These are phyloP conservation scores for Aspergillus carlsbadensis DNA, from an alignment of 495 filamentous ascomycete genomes.

Conservation along the genomic window DNA sequence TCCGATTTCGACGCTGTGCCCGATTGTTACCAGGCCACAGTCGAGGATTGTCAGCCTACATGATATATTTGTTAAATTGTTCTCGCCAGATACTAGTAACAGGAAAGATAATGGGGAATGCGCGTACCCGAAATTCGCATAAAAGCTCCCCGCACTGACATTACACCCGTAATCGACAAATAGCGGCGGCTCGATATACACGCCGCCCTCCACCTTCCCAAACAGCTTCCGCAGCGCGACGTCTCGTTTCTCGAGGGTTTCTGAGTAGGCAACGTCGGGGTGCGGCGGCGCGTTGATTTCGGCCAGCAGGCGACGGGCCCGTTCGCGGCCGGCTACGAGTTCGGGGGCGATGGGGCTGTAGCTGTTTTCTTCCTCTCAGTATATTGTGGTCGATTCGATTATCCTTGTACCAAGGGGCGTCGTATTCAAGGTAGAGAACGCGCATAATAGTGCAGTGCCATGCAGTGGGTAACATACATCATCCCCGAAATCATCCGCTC, in stretches of 20 bases:
- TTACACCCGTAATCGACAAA: conserved; percentile 58
- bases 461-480: too few relatives aligned
- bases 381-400: background rate
- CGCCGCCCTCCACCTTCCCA: conserved; percentile 40
- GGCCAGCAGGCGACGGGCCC: background rate
- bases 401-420: too few relatives aligned
- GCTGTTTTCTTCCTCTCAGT: conserved; percentile 14
- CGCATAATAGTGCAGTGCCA: too few relatives aligned
- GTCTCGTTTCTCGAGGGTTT: conserved; percentile 31
- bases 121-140: conserved; percentile 52
- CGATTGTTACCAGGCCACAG: conserved; percentile 70
- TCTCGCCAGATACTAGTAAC: too few relatives aligned
- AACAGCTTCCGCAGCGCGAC: conserved; percentile 40
- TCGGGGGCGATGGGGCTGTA: conserved; percentile 44
- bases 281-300: conserved; percentile 31
- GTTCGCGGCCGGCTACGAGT: conserved; percentile 29
- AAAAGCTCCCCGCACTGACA: conserved; percentile 48
- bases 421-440: too few relatives aligned
- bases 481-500: conserved; percentile 54
- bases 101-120: background rate
- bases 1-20: conserved; percentile 71
- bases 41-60: conserved; percentile 63
- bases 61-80: too few relatives aligned
- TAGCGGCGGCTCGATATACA: conserved; percentile 52
- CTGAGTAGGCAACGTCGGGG: conserved; percentile 36